phyloP scores from a whole-genome alignment of 345 rosid species.

The Eucalyptus cloeziana region DNA sequence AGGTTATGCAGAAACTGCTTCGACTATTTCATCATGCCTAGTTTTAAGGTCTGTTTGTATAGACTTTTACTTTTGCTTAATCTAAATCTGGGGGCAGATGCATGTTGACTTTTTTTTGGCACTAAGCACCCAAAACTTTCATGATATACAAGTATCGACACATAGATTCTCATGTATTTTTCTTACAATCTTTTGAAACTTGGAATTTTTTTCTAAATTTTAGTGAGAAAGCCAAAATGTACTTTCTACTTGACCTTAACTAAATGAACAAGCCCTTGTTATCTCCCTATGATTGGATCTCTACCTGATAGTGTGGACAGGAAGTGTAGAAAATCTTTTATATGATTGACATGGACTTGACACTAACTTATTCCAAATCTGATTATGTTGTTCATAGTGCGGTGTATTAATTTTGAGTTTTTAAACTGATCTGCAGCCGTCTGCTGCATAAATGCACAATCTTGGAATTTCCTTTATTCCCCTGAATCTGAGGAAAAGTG shows the following conservation, averaged over 20 bases:
- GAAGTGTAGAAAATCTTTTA: neutral
- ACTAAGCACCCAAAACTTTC: neutral
- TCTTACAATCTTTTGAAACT: neutral
- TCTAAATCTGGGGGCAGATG: neutral
- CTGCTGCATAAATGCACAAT: neutral
- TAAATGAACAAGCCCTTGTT: neutral
- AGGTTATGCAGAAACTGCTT: neutral
- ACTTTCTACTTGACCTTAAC: neutral
- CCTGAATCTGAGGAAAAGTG: neutral
- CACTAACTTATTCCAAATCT: neutral
- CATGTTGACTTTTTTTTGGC: neutral
- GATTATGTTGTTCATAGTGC: neutral
- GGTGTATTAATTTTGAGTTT: neutral
- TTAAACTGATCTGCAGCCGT: neutral
- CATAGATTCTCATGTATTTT: neutral
- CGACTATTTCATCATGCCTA: neutral
- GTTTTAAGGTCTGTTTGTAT: neutral
- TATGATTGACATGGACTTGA: neutral
- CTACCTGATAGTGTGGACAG: neutral
- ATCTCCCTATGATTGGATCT: neutral
- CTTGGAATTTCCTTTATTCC: neutral
- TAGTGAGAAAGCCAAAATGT: neutral
- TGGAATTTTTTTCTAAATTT: neutral
- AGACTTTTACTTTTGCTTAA: neutral
- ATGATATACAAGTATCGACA: neutral